phyloP scores from a whole-genome alignment of 164 flowering plant species.

The Stephania japonica region DNA sequence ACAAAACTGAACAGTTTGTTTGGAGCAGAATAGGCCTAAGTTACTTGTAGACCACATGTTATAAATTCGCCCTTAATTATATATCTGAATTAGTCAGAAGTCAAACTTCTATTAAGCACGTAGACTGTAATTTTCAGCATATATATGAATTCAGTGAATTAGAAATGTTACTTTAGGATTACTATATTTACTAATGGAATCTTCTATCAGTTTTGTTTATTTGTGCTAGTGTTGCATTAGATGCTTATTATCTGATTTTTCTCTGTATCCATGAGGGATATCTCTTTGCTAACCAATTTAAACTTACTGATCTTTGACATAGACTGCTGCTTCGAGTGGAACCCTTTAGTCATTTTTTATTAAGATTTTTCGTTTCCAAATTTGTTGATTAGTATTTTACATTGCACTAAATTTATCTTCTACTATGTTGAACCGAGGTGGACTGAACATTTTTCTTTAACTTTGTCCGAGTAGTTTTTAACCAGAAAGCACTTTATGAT shows the following conservation, averaged over 20 bases:
- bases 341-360: not conserved
- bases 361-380: not conserved
- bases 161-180: too few species aligned
- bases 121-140: too few species aligned
- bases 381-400: too few species aligned
- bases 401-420: not conserved
- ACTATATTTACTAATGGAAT: too few species aligned
- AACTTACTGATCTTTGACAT: not conserved
- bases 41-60: too few species aligned
- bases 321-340: too few species aligned
- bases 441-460: conserved; percentile 6
- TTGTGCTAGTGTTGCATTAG: not conserved
- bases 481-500: conserved; percentile 82
- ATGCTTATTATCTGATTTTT: not conserved
- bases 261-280: not conserved
- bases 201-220: not conserved
- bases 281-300: not conserved
- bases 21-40: too few species aligned
- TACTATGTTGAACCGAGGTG: not conserved
- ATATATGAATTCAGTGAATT: too few species aligned
- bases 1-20: not conserved
- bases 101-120: too few species aligned
- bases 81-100: too few species aligned
- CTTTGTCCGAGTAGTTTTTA: conserved; percentile 57
- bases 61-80: too few species aligned